phyloP scores from a whole-genome alignment of 352 stramenopile genomes.

The Blastocystis sp. region DNA sequence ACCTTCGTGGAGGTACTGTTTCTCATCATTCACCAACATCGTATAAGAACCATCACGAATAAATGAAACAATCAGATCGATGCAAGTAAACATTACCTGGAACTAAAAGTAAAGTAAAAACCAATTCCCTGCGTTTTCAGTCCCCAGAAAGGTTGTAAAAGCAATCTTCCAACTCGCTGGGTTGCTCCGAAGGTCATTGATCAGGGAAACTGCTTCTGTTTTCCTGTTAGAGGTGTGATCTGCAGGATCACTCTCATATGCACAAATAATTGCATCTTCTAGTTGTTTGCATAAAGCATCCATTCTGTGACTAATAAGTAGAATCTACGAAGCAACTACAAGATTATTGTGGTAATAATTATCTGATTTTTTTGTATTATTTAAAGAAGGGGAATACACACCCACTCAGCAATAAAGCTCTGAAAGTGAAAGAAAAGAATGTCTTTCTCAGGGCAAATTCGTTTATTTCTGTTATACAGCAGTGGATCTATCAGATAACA shows the following conservation, averaged over 20 bases:
- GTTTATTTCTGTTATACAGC: too few relatives aligned
- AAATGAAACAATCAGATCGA: slow-evolving; percentile 48
- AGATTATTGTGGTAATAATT: too few relatives aligned
- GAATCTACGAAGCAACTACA: neutral
- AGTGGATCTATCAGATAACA: too few relatives aligned
- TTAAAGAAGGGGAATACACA: too few relatives aligned
- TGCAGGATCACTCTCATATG: neutral
- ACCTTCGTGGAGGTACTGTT: neutral
- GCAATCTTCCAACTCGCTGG: slow-evolving; percentile 30
- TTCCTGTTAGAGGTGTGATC: neutral
- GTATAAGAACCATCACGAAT: slow-evolving; percentile 40
- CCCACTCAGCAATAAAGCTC: too few relatives aligned
- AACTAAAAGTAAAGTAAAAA: neutral
- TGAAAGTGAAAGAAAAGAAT: too few relatives aligned
- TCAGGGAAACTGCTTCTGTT: slow-evolving; percentile 5
- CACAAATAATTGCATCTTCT: slow-evolving; percentile 23
- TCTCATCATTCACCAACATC: neutral
- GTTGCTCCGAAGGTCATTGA: slow-evolving; percentile 16
- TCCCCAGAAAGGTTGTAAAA: neutral
- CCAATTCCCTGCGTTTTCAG: neutral
- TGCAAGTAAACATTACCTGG: slow-evolving; percentile 39
- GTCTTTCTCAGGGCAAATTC: too few relatives aligned
- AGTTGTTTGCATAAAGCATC: slow-evolving; percentile 31
- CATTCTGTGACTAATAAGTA: slow-evolving; percentile 22
- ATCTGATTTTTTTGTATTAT: too few relatives aligned